A percentile compares a stretch with the other conserved stretches of the same genome.
Conservation (phyloP, 495 filamentous ascomycete species). For the Aspergillus bertholletiae region DNA sequence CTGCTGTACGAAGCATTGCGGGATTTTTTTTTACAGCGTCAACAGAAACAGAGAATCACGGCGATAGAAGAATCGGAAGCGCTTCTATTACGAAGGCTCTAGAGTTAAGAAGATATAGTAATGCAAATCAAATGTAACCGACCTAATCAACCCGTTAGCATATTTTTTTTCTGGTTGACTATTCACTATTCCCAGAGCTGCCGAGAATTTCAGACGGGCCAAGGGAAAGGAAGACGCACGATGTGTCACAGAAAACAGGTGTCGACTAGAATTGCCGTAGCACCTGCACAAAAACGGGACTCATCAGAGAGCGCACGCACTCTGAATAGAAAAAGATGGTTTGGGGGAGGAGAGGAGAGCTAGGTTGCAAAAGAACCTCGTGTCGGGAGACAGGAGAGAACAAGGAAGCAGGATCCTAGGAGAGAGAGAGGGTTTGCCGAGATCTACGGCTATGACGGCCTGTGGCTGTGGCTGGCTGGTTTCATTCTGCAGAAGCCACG, state of each 20-base stretch:
- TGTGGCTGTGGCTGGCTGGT: constrained; percentile 11
- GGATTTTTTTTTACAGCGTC: constrained; percentile 27
- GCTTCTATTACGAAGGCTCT: neutral
- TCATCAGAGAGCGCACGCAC: constrained; percentile 45
- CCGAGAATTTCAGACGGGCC: constrained; percentile 29
- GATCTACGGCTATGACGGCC: constrained; percentile 24
- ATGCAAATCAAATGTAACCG: neutral
- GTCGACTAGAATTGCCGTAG: constrained; percentile 46
- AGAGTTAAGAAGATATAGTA: neutral
- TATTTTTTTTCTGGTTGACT: neutral
- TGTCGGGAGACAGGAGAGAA: constrained; percentile 8
- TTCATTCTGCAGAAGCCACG: neutral
- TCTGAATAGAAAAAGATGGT: constrained; percentile 14
- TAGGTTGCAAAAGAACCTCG: constrained; percentile 1
- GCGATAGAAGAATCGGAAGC: neutral
- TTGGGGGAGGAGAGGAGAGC: constrained; percentile 1
- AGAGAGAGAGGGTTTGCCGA: constrained; percentile 14
- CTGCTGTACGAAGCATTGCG: constrained; percentile 45
- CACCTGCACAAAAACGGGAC: constrained; percentile 41
- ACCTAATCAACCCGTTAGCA: neutral
- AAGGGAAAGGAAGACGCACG: constrained; percentile 29
- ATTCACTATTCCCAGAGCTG: constrained; percentile 9
- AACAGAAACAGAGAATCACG: constrained; percentile 10
- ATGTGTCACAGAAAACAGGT: constrained; percentile 32
- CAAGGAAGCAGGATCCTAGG: constrained; percentile 7